Conservation (phyloP, 2,329 filamentous ascomycete genomes). For the Apiospora sp. region DNA sequence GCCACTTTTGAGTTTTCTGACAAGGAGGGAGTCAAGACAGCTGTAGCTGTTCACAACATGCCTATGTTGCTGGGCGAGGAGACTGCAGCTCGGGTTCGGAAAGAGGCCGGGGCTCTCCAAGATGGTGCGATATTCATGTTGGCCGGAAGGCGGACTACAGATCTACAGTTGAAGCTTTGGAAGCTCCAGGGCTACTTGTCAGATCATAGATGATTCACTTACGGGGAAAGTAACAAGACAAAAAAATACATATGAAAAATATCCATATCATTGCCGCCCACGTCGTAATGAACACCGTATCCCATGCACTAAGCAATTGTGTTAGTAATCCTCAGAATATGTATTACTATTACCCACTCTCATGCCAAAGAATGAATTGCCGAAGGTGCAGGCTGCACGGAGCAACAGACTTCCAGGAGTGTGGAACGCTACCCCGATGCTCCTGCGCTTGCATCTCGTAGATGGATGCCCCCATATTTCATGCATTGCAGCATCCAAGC, state of each 20-base stretch:
- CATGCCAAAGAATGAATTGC: background rate
- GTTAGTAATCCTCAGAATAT: background rate
- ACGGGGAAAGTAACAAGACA: background rate
- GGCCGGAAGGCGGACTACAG: conserved; percentile 49
- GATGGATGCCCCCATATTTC: background rate
- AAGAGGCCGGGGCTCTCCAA: conserved; percentile 44
- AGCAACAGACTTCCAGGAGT: background rate
- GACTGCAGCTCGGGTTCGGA: conserved; percentile 50
- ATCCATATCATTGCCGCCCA: background rate
- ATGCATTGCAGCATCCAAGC: conserved; percentile 1
- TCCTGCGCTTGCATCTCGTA: background rate
- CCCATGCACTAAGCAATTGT: background rate
- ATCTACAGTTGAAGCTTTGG: conserved; percentile 62
- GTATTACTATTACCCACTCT: background rate
- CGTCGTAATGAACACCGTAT: background rate
- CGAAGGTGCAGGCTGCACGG: background rate
- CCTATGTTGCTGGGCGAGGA: conserved; percentile 57
- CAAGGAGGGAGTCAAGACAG: conserved; percentile 42
- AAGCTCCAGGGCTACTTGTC: conserved; percentile 63
- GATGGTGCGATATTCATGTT: conserved; percentile 54
- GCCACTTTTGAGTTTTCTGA: conserved; percentile 53
- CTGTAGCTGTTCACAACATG: conserved; percentile 62
- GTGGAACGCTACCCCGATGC: background rate
- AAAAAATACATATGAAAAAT: background rate
- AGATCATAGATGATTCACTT: conserved; percentile 30